Conservation (phyloP, 2,329 filamentous ascomycete genomes). For the Dactylellina leptospora region DNA sequence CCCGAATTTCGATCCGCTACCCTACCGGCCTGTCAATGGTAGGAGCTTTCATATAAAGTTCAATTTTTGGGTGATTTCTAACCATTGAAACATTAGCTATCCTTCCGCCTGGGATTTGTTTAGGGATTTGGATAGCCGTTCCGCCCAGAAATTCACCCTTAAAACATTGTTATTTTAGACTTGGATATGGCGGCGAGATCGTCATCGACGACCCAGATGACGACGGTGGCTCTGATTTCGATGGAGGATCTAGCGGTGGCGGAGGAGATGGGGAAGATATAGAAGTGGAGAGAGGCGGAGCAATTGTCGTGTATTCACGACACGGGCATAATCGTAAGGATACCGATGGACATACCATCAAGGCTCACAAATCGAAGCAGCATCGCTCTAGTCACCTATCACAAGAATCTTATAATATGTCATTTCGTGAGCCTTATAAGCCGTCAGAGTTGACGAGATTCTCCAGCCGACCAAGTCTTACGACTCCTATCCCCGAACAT, state of each 20-base stretch:
- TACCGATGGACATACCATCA: no score
- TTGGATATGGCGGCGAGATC: conserved; percentile 2
- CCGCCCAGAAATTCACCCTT: neutral
- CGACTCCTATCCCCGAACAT: no score
- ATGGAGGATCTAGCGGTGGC: neutral
- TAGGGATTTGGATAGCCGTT: conserved; percentile 2
- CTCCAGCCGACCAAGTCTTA: no score
- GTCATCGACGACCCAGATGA: neutral
- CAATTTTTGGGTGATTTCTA: neutral
- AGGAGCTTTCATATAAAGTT: neutral
- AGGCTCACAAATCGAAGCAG: no score
- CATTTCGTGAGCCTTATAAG: no score
- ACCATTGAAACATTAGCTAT: neutral
- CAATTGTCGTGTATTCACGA: no score
- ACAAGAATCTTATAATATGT: no score
- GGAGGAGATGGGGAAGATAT: neutral
- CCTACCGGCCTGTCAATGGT: conserved; percentile 16
- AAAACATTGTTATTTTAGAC: conserved; percentile 3
- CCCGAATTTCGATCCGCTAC: conserved; percentile 2
- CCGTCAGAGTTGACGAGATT: no score
- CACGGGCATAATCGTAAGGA: no score
- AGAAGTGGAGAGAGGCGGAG: no score
- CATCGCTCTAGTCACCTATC: no score
- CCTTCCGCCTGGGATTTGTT: neutral
- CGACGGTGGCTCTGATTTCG: neutral